A percentile compares a stretch with the other conserved stretches of the same genome.
Evolutionary conservation across 2,329 filamentous ascomycete species (phyloP).

Genomic region (Fusarium sublunatum): DNA sequence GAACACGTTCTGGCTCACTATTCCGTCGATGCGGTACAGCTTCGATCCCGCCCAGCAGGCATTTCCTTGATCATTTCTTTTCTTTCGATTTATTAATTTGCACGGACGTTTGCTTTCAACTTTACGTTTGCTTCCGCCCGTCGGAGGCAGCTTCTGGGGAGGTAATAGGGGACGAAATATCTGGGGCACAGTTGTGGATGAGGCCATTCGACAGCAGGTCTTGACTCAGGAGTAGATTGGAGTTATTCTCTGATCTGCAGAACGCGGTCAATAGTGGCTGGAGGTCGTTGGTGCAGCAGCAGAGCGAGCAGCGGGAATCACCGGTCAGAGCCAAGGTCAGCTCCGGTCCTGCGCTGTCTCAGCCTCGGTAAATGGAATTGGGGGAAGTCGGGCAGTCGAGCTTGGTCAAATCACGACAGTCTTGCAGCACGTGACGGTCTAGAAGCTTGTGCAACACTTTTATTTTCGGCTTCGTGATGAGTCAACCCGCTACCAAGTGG

Average conservation of each 20-base stretch:
- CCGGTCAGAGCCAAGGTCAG: constrained; percentile 28
- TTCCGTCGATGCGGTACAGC: constrained; percentile 54
- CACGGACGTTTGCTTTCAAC: constrained; percentile 39
- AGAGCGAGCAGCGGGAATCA: constrained; percentile 6
- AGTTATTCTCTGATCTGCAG: neutral
- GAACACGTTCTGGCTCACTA: constrained; percentile 13
- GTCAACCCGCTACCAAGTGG: constrained; percentile 1
- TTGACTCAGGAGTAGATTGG: neutral
- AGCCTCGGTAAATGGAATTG: constrained; percentile 7
- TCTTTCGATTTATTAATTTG: constrained; percentile 43
- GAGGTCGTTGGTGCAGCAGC: constrained; percentile 11
- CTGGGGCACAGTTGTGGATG: constrained; percentile 6
- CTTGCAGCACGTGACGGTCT: neutral
- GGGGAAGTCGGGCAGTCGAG: constrained; percentile 10
- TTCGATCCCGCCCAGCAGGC: constrained; percentile 47
- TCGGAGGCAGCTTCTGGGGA: constrained; percentile 53
- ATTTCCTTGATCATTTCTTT: constrained; percentile 47
- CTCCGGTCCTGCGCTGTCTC: constrained; percentile 21
- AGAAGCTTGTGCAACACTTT: neutral
- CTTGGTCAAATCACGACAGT: neutral
- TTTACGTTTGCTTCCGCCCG: constrained; percentile 44
- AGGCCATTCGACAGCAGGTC: constrained; percentile 11
- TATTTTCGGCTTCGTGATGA: neutral
- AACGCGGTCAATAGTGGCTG: constrained; percentile 6
- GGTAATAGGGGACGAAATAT: constrained; percentile 38